These are phyloP conservation scores for Laburnicola sp. DNA, from an alignment of 2,329 filamentous ascomycete species.

Conservation along the genomic window DNA sequence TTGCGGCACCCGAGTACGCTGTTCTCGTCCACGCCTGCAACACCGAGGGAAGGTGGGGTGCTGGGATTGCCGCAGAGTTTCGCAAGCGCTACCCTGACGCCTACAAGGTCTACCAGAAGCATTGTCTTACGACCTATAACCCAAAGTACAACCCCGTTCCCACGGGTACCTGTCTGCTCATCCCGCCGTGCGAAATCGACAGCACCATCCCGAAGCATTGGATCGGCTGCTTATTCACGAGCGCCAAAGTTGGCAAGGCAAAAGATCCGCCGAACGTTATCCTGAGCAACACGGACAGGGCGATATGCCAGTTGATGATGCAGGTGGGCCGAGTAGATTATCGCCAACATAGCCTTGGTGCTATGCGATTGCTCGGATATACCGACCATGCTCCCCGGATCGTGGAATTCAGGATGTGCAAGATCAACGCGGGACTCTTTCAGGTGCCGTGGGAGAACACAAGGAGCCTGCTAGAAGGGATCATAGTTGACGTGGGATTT, in stretches of 20 bases:
- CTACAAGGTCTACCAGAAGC: constrained; percentile 50
- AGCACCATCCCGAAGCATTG: constrained; percentile 50
- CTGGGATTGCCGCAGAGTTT: constrained; percentile 60
- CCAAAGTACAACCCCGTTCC: constrained; percentile 31
- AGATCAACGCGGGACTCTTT: constrained; percentile 63
- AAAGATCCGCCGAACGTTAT: constrained; percentile 52
- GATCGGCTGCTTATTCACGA: constrained; percentile 64
- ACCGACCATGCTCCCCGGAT: background rate
- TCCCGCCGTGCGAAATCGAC: constrained; percentile 52
- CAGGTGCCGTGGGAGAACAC: constrained; percentile 58
- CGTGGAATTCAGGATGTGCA: constrained; percentile 53
- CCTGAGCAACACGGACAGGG: constrained; percentile 52
- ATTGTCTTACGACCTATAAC: constrained; percentile 48
- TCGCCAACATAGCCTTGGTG: constrained; percentile 22
- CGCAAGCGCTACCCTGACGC: constrained; percentile 55
- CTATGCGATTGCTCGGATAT: too few species aligned
- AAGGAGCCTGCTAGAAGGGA: constrained; percentile 44
- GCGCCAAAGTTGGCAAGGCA: constrained; percentile 51
- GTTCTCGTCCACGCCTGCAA: constrained; percentile 65
- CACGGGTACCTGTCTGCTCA: constrained; percentile 56
- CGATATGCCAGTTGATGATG: constrained; percentile 54
- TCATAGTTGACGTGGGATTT: constrained; percentile 30
- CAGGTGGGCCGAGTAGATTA: constrained; percentile 44
- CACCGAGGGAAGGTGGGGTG: constrained; percentile 59
- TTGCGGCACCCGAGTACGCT: constrained; percentile 54